phyloP scores from a whole-genome alignment of 163 green algal species.

The Coccomyxa subellipsoidea region DNA sequence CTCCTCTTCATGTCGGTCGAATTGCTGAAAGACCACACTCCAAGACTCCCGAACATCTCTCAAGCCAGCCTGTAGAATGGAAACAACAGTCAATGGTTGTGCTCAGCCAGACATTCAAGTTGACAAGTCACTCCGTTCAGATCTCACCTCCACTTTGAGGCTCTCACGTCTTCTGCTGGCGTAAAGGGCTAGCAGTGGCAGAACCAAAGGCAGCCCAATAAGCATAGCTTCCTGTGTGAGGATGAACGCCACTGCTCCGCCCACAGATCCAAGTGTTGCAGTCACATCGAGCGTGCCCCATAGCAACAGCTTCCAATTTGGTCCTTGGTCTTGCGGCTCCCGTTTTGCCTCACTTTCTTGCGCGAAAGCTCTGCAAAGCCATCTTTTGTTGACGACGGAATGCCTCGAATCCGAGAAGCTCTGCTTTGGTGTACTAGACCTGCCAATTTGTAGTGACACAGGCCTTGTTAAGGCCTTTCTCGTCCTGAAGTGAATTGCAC shows the following conservation, averaged over 20 bases:
- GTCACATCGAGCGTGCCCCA: slow-evolving; percentile 36
- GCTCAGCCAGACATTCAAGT: too few relatives aligned
- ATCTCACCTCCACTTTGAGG: neutral
- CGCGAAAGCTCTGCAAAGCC: neutral
- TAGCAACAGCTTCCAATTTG: slow-evolving; percentile 14
- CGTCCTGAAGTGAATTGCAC: neutral
- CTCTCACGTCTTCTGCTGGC: slow-evolving; percentile 23
- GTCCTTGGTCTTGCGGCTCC: neutral
- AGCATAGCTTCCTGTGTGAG: slow-evolving; percentile 44
- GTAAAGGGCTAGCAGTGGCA: slow-evolving; percentile 47
- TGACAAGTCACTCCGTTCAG: too few relatives aligned
- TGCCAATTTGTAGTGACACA: neutral
- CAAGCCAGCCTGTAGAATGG: slow-evolving; percentile 7
- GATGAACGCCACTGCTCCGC: slow-evolving; percentile 36
- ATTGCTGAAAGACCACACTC: neutral
- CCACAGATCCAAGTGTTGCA: slow-evolving; percentile 40
- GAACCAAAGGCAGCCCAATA: slow-evolving; percentile 24
- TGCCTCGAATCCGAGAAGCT: neutral
- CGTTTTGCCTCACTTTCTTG: neutral
- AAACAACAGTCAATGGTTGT: too few relatives aligned
- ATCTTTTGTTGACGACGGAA: neutral
- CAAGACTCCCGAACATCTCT: neutral
- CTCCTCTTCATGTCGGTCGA: slow-evolving; percentile 11
- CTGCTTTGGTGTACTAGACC: neutral
- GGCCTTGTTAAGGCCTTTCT: neutral